Evolutionary conservation across 768 basidiomycete species (phyloP), one percentile per base, ranked within the genome.

Genomic region (Rhizopogon vinicolor): DNA sequence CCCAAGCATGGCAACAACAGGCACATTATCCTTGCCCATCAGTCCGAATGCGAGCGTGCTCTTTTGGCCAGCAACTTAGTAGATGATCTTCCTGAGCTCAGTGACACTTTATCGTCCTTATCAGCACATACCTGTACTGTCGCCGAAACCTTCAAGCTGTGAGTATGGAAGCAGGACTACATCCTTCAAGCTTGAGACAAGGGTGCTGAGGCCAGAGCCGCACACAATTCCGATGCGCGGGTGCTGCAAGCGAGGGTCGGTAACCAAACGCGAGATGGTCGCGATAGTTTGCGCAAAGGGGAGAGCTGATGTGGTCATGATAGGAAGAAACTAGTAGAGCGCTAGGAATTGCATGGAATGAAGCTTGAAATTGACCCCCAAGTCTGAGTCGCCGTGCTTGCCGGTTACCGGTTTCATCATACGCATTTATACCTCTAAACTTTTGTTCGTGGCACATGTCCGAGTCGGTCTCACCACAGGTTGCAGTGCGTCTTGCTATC

Each of bases 1-100:
- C 56, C 93, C 93, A 31, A 95, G 84, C 89, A 93, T 93, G 9
- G 87, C 90, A 3, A 95, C 90, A 10, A 90, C 92, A 0, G 93
- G 89, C 0, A 88, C 78, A n/a, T 81, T 80, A 51, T 77, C 72
- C 31, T 68, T 64, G 1, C 91, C 89, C 63, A 94, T 75, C 25
- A 84, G 68, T 6, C 93, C 93, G 69, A 95, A 94, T 0, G 91
- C 90, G 19, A 95, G 75, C 7, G 79, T 72, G 56, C 89, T 91
- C 69, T 83, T 82, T 62, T 95, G 93, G 28, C 93, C 93, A n/a
- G 70, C 72, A 22, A 94, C 93, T 91, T 60, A 50, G 29, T 25
- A 12, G 8, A 41, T n/a, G 51, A 6, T 9, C 35, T 18, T 16
- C 28, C 44, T 44, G 45, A 52, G 19, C 28, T 33, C 14, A 37